Conservation (phyloP, 768 basidiomycete species). For the Lactarius psammicola region DNA sequence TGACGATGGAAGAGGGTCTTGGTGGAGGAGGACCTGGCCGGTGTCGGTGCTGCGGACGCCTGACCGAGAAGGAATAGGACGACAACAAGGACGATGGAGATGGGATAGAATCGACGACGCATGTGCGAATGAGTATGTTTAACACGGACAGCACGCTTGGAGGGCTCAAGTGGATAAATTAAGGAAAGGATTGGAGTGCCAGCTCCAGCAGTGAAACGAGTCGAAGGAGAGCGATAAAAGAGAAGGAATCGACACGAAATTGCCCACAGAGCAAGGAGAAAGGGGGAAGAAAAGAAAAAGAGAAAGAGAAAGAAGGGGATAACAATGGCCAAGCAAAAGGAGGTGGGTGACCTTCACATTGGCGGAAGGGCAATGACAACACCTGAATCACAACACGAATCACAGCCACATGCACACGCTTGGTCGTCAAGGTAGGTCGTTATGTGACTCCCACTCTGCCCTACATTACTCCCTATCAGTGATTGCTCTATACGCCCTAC, state of each 20-base stretch:
- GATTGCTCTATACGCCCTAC: conserved; percentile 83
- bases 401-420: background rate
- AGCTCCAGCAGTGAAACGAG: conserved; percentile 38
- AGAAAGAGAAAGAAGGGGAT: conserved; percentile 6
- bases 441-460: background rate
- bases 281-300: conserved; percentile 7
- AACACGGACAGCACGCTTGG: conserved; percentile 21
- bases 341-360: conserved; percentile 2
- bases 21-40: background rate
- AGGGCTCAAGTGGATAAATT: conserved; percentile 26
- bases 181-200: conserved; percentile 39
- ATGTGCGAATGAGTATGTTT: conserved; percentile 29
- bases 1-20: conserved; percentile 24
- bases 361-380: background rate
- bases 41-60: conserved; percentile 11
- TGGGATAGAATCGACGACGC: conserved; percentile 28
- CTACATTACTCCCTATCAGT: conserved; percentile 58
- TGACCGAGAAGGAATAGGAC: conserved; percentile 8
- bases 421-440: conserved; percentile 1
- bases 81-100: conserved; percentile 5
- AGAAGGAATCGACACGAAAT: conserved; percentile 30
- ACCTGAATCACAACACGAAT: background rate
- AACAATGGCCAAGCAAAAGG: conserved; percentile 10
- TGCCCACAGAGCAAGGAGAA: conserved; percentile 38
- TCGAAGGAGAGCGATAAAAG: conserved; percentile 29